Conservation (phyloP, 2,329 filamentous ascomycete genomes). For the Hypomyces rosellus region DNA sequence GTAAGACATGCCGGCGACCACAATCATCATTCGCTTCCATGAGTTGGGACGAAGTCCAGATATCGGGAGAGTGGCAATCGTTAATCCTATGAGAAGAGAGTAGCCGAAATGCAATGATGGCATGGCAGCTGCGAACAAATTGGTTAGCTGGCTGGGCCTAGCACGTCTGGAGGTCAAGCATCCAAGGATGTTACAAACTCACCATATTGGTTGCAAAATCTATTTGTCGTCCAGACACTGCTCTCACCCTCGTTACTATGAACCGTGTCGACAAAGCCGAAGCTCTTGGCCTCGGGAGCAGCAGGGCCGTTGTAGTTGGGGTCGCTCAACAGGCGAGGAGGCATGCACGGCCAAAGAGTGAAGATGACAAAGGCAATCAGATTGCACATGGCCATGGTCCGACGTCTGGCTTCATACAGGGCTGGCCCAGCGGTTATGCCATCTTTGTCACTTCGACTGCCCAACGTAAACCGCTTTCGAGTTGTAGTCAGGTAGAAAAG, state of each 20-base stretch:
- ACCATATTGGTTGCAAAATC: slow-evolving; percentile 71
- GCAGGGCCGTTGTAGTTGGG: slow-evolving; percentile 47
- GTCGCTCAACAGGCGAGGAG: slow-evolving; percentile 53
- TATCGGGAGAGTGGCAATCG: slow-evolving; percentile 60
- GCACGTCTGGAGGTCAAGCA: background rate
- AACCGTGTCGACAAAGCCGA: slow-evolving; percentile 56
- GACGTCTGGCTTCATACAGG: slow-evolving; percentile 49
- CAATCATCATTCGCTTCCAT: slow-evolving; percentile 42
- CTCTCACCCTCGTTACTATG: slow-evolving; percentile 44
- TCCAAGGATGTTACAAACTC: slow-evolving; percentile 20
- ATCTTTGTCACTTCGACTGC: slow-evolving; percentile 22
- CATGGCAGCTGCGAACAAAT: slow-evolving; percentile 54
- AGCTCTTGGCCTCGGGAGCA: slow-evolving; percentile 53
- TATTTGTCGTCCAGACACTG: slow-evolving; percentile 61
- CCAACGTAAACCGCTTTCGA: slow-evolving; percentile 37
- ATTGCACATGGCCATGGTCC: slow-evolving; percentile 58
- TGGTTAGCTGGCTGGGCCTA: background rate
- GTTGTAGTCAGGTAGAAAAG: slow-evolving; percentile 67
- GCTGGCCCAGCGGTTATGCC: slow-evolving; percentile 34
- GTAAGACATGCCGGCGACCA: slow-evolving; percentile 52
- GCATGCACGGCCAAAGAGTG: slow-evolving; percentile 59
- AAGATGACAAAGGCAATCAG: slow-evolving; percentile 55
- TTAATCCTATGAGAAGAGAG: slow-evolving; percentile 65
- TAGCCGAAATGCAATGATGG: slow-evolving; percentile 71
- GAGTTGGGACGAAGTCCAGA: slow-evolving; percentile 44